Conservation (phyloP, 441 rosid genomes). For the Gossypium davidsonii region DNA sequence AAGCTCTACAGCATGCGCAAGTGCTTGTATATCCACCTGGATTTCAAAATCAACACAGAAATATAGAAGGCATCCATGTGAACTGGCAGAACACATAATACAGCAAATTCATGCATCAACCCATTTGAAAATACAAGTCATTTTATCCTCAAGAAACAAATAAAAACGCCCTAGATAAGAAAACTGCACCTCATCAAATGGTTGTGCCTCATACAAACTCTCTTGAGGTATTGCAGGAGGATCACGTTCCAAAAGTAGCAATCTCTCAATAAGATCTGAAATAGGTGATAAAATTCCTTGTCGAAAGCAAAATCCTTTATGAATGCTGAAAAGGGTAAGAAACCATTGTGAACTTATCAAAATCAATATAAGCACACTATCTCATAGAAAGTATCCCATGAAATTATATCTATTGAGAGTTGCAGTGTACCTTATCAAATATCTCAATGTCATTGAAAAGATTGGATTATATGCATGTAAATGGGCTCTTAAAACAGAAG, state of each 20-base stretch:
- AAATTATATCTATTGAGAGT: background rate
- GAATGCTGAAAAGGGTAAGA: conserved; percentile 51
- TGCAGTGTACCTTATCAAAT: conserved; percentile 58
- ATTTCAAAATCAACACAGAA: conserved; percentile 15
- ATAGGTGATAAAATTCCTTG: conserved; percentile 75
- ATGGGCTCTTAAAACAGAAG: conserved; percentile 79
- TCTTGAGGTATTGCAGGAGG: conserved; percentile 65
- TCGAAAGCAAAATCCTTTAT: conserved; percentile 67
- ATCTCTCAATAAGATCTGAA: conserved; percentile 75
- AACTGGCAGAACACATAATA: background rate
- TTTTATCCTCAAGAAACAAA: conserved; percentile 7
- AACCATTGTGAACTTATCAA: background rate
- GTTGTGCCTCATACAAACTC: conserved; percentile 65
- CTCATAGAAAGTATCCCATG: background rate
- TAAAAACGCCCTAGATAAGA: conserved; percentile 1
- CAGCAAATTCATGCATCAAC: conserved; percentile 11
- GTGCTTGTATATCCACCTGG: conserved; percentile 94
- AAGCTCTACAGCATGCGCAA: conserved; percentile 92
- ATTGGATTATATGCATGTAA: conserved; percentile 81
- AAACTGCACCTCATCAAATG: conserved; percentile 76
- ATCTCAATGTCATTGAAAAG: conserved; percentile 78
- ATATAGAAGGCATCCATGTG: background rate
- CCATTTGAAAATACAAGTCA: background rate
- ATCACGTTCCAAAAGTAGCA: conserved; percentile 82
- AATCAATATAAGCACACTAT: conserved; percentile 4